Evolutionary conservation across 1,284 basidiomycete species (phyloP).

Genomic region (Hemileia vastatrix): DNA sequence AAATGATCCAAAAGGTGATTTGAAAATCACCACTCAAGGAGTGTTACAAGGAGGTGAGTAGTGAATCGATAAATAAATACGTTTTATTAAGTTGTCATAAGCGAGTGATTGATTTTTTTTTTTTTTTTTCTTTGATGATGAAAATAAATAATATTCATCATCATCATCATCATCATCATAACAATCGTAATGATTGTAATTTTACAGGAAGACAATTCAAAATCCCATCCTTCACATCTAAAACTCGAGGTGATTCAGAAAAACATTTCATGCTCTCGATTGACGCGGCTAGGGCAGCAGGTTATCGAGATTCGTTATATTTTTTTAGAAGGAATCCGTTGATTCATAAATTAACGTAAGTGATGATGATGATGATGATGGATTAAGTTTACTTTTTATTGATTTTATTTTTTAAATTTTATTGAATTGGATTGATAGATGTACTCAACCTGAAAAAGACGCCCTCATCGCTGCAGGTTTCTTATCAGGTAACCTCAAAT

Average conservation of each 20-base stretch:
- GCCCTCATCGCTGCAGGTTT: constrained; percentile 77
- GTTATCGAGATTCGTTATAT: constrained; percentile 90
- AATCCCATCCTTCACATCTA: constrained; percentile 71
- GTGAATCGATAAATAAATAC: too few species aligned
- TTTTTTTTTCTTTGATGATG: neutral
- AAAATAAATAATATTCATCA: neutral
- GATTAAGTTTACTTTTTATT: neutral
- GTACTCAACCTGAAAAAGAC: constrained; percentile 63
- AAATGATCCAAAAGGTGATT: constrained; percentile 74
- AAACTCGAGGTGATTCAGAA: constrained; percentile 64
- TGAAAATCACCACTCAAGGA: constrained; percentile 78
- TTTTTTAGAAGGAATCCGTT: constrained; percentile 86
- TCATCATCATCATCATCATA: neutral
- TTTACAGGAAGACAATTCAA: constrained; percentile 70
- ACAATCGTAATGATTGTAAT: neutral
- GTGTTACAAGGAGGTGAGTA: constrained; percentile 71
- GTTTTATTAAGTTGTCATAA: too few species aligned
- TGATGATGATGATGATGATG: constrained; percentile 20
- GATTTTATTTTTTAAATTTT: neutral
- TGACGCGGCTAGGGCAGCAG: constrained; percentile 87
- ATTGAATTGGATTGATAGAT: constrained; percentile 4
- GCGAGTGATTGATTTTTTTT: neutral
- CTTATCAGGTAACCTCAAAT: constrained; percentile 75
- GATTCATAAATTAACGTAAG: constrained; percentile 68
- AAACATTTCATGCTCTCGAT: constrained; percentile 90